Evolutionary conservation across 192 early-diverging fungal genomes (phyloP).

Genomic region (Funneliformis mosseae): DNA sequence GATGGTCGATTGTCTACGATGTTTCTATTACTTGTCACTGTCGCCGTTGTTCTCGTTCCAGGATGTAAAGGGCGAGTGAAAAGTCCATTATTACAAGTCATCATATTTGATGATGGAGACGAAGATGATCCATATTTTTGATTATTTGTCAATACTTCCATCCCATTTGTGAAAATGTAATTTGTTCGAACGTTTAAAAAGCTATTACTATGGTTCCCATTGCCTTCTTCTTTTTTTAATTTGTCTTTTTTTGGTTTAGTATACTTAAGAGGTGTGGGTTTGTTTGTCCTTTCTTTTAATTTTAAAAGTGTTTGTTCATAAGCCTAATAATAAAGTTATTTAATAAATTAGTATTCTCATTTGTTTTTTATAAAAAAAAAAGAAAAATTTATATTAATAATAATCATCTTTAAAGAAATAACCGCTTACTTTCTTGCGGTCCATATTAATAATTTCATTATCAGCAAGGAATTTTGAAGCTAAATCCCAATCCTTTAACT

Average conservation of each 20-base stretch:
- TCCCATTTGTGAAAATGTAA: not conserved
- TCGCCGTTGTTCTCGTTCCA: not conserved
- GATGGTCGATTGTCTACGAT: not conserved
- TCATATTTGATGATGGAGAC: not conserved
- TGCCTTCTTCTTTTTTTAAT: not conserved
- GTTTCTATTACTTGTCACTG: not conserved
- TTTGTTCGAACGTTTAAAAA: not conserved
- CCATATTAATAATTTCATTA: constrained; percentile 40
- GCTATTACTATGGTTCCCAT: not conserved
- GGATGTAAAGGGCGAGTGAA: constrained; percentile 1
- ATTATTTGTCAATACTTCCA: not conserved
- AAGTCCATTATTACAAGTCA: not conserved
- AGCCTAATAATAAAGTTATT: not conserved
- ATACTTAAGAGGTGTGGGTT: not conserved
- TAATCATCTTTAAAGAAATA: not conserved
- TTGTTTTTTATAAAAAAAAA: no score
- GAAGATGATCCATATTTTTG: not conserved
- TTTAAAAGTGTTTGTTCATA: constrained; percentile 18
- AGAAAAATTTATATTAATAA: no score
- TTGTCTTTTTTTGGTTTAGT: constrained; percentile 8
- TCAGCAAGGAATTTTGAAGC: constrained; percentile 42
- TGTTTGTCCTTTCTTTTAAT: constrained; percentile 17
- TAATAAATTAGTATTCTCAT: not conserved
- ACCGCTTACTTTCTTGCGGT: constrained; percentile 39
- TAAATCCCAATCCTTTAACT: constrained; percentile 44